Conservation (phyloP, 345 rosid genomes). For the Durio zibethinus region DNA sequence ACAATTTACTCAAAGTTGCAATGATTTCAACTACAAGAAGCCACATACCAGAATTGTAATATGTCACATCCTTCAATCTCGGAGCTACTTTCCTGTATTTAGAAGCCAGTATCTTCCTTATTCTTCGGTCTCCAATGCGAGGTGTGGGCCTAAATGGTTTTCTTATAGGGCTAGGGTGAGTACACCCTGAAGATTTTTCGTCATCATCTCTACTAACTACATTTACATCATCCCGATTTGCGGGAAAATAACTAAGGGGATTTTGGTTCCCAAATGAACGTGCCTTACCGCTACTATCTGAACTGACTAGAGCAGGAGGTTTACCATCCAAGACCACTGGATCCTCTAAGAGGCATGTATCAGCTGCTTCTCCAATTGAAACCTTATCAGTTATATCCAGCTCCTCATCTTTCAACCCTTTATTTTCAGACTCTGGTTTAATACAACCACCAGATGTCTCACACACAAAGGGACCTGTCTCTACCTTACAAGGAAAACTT, state of each 20-base stretch:
- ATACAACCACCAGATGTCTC: slow-evolving; percentile 34
- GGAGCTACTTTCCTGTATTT: slow-evolving; percentile 63
- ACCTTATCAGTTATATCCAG: slow-evolving; percentile 26
- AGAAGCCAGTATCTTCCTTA: slow-evolving; percentile 83
- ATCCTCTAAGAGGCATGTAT: slow-evolving; percentile 40
- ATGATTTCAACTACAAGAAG: background rate
- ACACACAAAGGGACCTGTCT: slow-evolving; percentile 24
- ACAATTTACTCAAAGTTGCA: background rate
- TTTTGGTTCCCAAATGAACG: slow-evolving; percentile 29
- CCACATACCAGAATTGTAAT: slow-evolving; percentile 49
- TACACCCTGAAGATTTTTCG: slow-evolving; percentile 77
- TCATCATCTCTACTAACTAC: slow-evolving; percentile 81
- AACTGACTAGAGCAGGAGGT: slow-evolving; percentile 47
- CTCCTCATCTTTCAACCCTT: slow-evolving; percentile 32
- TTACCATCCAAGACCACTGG: slow-evolving; percentile 51
- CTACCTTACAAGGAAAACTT: slow-evolving; percentile 38
- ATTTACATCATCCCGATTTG: slow-evolving; percentile 50
- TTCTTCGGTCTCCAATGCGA: slow-evolving; percentile 78
- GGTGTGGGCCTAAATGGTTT: slow-evolving; percentile 64
- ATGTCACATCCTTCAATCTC: slow-evolving; percentile 47
- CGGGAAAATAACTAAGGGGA: slow-evolving; percentile 38
- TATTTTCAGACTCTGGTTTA: slow-evolving; percentile 41
- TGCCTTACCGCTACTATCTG: slow-evolving; percentile 47
- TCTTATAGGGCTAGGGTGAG: slow-evolving; percentile 49
- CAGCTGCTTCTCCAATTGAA: slow-evolving; percentile 21